These are phyloP conservation scores for Pseudogymnoascus sp. DNA, from an alignment of 2,329 filamentous ascomycete genomes.

Conservation along the genomic window DNA sequence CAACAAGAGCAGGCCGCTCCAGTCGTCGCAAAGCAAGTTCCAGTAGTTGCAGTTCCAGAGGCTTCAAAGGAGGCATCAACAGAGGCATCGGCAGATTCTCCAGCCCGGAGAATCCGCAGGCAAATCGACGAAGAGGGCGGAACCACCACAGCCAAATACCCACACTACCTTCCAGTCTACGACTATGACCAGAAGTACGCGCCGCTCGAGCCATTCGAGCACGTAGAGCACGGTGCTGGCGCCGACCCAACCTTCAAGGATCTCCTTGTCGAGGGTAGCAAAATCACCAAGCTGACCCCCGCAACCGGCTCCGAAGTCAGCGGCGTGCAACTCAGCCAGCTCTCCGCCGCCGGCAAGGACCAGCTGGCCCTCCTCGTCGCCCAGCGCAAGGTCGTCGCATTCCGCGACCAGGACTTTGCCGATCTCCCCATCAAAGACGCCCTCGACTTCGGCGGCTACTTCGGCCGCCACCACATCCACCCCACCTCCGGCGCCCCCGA, in stretches of 20 bases:
- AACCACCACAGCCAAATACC: conserved; percentile 40
- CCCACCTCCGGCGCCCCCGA: conserved; percentile 68
- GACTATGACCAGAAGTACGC: conserved; percentile 54
- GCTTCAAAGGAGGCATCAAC: not conserved
- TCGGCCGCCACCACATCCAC: conserved; percentile 74
- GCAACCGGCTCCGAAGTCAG: conserved; percentile 65
- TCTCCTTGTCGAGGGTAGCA: conserved; percentile 47
- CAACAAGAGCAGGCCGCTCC: not conserved
- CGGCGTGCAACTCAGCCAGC: conserved; percentile 61
- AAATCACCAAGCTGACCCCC: conserved; percentile 56
- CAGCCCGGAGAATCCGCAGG: conserved; percentile 13
- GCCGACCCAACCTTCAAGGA: conserved; percentile 63
- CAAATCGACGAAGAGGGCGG: conserved; percentile 19
- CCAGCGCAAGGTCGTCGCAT: conserved; percentile 69
- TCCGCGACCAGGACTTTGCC: conserved; percentile 66
- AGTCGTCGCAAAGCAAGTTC: not conserved
- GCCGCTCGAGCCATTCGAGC: conserved; percentile 60
- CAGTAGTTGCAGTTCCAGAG: not conserved
- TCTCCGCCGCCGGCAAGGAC: conserved; percentile 62
- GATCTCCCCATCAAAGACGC: conserved; percentile 62
- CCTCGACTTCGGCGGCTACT: conserved; percentile 63
- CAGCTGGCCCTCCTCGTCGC: conserved; percentile 69
- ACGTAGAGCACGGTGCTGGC: conserved; percentile 68
- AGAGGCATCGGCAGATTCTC: not conserved
- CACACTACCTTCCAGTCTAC: conserved; percentile 67